A percentile compares a stretch with the other conserved stretches of the same genome.
These are phyloP conservation scores for Astathelohania contejeani DNA, from an alignment of 371 early-diverging fungal genomes.

Conservation along the genomic window DNA sequence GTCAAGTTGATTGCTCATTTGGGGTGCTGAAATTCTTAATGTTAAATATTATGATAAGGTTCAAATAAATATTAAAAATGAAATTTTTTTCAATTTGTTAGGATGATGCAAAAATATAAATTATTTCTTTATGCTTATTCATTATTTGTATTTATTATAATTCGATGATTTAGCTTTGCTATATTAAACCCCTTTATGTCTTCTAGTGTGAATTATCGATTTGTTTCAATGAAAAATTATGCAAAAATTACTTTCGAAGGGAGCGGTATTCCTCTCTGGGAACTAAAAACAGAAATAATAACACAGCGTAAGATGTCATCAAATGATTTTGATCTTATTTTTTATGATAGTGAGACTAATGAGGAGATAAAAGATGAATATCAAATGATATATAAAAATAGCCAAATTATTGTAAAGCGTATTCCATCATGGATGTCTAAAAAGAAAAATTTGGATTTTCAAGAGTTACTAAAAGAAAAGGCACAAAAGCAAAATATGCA, in stretches of 20 bases:
- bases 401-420: constrained; percentile 45
- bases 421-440: constrained; percentile 49
- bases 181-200: no score
- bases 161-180: no score
- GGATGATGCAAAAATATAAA: no score
- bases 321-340: constrained; percentile 52
- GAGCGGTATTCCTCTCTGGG: constrained; percentile 48
- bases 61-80: no score
- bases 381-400: constrained; percentile 40
- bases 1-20: constrained; percentile 27
- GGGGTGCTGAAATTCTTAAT: no score
- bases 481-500: constrained; percentile 8
- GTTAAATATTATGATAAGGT: no score
- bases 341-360: constrained; percentile 44
- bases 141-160: no score
- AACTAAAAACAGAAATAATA: constrained; percentile 51
- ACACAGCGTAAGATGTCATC: constrained; percentile 39
- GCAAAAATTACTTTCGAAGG: constrained; percentile 45
- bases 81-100: no score
- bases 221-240: constrained; percentile 45
- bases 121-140: no score
- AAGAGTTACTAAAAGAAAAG: constrained; percentile 25
- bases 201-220: constrained; percentile 45
- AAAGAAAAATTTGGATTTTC: not conserved
- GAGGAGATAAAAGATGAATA: constrained; percentile 49